phyloP scores from a whole-genome alignment of 768 basidiomycete genomes.

The Lanmaoa rubissima region DNA sequence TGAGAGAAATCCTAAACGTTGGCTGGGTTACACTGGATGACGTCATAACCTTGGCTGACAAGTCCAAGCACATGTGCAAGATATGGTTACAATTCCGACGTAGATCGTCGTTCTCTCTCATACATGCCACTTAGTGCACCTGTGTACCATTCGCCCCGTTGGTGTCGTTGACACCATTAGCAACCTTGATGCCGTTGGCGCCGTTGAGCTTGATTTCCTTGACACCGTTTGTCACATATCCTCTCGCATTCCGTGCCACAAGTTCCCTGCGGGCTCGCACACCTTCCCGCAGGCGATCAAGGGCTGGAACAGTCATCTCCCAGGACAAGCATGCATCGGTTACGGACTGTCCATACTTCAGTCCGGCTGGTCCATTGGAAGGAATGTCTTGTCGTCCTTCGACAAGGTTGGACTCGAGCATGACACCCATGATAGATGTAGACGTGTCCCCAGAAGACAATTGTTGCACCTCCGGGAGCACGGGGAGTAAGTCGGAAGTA shows the following conservation, averaged over 20 bases:
- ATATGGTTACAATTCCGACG: background rate
- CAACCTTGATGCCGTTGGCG: conserved; percentile 6
- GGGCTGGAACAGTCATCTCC: conserved; percentile 77
- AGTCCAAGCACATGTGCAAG: background rate
- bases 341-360: conserved; percentile 83
- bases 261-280: conserved; percentile 71
- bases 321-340: conserved; percentile 91
- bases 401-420: conserved; percentile 91
- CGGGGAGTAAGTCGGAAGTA: conserved; percentile 13
- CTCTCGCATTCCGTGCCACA: conserved; percentile 34
- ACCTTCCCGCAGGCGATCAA: conserved; percentile 85
- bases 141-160: conserved; percentile 20
- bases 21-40: conserved; percentile 1
- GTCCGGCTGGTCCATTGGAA: conserved; percentile 59
- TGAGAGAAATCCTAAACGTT: too few species aligned
- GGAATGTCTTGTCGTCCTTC: conserved; percentile 89
- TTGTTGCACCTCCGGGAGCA: conserved; percentile 57
- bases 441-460: conserved; percentile 71
- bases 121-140: background rate
- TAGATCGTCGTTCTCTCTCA: background rate
- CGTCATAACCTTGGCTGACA: background rate
- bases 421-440: conserved; percentile 81
- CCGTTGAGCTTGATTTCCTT: conserved; percentile 16
- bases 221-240: conserved; percentile 5
- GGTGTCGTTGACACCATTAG: conserved; percentile 19